phyloP scores from a whole-genome alignment of 768 basidiomycete species.

The Lactarius vividus region DNA sequence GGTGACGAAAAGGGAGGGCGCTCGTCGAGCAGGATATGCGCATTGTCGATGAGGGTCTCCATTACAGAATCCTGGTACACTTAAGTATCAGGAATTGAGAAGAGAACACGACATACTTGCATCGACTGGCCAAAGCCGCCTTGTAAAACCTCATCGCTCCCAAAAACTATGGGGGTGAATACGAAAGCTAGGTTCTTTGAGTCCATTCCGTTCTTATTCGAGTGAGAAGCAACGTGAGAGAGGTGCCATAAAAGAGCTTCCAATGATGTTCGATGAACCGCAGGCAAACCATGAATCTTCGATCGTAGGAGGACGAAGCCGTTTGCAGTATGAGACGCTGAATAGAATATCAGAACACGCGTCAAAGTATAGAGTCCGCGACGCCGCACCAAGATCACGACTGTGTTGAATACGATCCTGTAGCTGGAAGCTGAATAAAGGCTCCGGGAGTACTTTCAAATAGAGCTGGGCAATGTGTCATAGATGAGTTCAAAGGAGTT shows the following conservation, averaged over 20 bases:
- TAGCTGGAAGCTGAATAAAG: slow-evolving; percentile 79
- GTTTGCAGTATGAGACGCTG: slow-evolving; percentile 69
- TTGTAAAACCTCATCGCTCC: slow-evolving; percentile 85
- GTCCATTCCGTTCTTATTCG: slow-evolving; percentile 92
- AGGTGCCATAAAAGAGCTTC: slow-evolving; percentile 82
- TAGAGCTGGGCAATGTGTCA: slow-evolving; percentile 49
- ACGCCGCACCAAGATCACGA: slow-evolving; percentile 59
- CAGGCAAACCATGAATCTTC: slow-evolving; percentile 78
- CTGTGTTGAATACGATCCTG: slow-evolving; percentile 80
- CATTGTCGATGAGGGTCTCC: slow-evolving; percentile 80
- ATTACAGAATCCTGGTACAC: slow-evolving; percentile 61
- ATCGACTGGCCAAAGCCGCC: slow-evolving; percentile 71
- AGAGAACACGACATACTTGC: slow-evolving; percentile 52
- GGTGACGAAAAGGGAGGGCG: slow-evolving; percentile 30
- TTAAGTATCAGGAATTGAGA: neutral
- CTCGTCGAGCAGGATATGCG: slow-evolving; percentile 66
- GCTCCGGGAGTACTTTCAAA: slow-evolving; percentile 84
- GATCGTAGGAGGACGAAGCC: slow-evolving; percentile 73
- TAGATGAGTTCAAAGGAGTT: neutral
- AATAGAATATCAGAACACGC: neutral
- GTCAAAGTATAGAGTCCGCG: slow-evolving; percentile 11
- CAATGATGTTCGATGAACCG: slow-evolving; percentile 82
- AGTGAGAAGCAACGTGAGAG: slow-evolving; percentile 59
- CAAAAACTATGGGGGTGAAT: slow-evolving; percentile 85
- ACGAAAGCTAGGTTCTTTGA: slow-evolving; percentile 88